These are phyloP conservation scores for Huiozyma naganishii DNA, from an alignment of 805 yeast genomes.

Conservation along the genomic window DNA sequence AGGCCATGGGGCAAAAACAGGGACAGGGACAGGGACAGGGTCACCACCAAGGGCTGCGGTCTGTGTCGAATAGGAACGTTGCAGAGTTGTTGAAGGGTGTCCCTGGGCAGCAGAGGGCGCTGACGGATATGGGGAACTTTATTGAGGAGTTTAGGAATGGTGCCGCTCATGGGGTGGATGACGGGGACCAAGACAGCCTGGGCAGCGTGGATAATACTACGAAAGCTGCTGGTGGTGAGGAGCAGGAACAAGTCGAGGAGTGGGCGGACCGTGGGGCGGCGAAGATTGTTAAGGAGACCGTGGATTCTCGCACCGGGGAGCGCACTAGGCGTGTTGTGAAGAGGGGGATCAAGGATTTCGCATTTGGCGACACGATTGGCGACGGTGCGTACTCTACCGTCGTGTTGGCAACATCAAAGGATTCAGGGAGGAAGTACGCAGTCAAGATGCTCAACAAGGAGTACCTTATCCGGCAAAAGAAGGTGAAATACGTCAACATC, in stretches of 20 bases:
- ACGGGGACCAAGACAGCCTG: conserved; percentile 5
- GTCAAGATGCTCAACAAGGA: conserved; percentile 67
- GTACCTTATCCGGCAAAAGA: conserved; percentile 70
- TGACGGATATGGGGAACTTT: conserved; percentile 25
- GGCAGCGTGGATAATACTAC: conserved; percentile 5
- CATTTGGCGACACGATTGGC: conserved; percentile 80
- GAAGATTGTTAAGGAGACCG: conserved; percentile 34
- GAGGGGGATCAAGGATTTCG: conserved; percentile 69
- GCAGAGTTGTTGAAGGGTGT: conserved; percentile 7
- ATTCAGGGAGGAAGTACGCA: conserved; percentile 63
- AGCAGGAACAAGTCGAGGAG: conserved; percentile 27
- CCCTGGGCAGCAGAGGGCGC: conserved; percentile 16
- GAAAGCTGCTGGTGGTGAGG: neutral
- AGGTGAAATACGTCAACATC: conserved; percentile 74
- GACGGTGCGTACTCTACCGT: conserved; percentile 97
- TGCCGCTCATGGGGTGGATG: conserved; percentile 2
- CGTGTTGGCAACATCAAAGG: conserved; percentile 70
- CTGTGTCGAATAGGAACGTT: conserved; percentile 18
- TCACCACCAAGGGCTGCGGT: conserved; percentile 4
- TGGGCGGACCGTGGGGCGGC: conserved; percentile 58
- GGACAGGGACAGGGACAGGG: neutral
- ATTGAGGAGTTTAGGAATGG: conserved; percentile 13
- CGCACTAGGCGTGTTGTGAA: conserved; percentile 39
- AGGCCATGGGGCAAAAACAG: neutral
- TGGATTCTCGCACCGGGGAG: conserved; percentile 38